Evolutionary conservation across 345 rosid genomes (phyloP).

Genomic region (Hibiscus syriacus): DNA sequence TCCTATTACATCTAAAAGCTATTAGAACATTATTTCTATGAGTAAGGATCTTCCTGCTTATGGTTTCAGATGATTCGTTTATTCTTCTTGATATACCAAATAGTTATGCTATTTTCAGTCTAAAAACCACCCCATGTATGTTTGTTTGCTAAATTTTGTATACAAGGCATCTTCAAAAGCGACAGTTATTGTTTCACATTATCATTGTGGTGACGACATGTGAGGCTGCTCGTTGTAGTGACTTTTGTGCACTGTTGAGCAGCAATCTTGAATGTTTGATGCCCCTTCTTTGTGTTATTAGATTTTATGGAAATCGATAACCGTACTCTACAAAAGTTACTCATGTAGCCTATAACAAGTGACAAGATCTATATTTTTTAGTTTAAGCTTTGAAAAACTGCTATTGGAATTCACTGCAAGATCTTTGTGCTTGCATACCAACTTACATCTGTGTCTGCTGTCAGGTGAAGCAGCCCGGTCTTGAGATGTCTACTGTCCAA

Average conservation of each 20-base stretch:
- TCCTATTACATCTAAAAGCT: not conserved
- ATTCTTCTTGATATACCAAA: too few relatives aligned
- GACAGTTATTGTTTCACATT: not conserved
- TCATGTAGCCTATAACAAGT: not conserved
- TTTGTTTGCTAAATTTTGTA: constrained; percentile 1
- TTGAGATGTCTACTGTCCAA: constrained; percentile 90
- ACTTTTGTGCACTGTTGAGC: not conserved
- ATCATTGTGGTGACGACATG: not conserved
- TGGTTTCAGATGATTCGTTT: not conserved
- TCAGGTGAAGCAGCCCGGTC: constrained; percentile 99
- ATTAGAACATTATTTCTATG: not conserved
- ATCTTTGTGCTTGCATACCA: not conserved
- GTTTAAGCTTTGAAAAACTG: not conserved
- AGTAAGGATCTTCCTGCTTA: not conserved
- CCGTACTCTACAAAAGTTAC: not conserved
- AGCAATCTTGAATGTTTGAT: not conserved
- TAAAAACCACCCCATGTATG: not conserved
- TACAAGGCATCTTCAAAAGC: not conserved
- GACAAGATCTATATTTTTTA: not conserved
- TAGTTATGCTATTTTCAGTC: not conserved
- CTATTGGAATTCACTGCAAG: not conserved
- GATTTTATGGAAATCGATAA: not conserved
- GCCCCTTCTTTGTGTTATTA: not conserved
- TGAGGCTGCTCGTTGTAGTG: not conserved
- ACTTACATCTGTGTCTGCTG: constrained; percentile 13